Evolutionary conservation across 345 rosid species (phyloP).

Genomic region (Corymbia maculata): DNA sequence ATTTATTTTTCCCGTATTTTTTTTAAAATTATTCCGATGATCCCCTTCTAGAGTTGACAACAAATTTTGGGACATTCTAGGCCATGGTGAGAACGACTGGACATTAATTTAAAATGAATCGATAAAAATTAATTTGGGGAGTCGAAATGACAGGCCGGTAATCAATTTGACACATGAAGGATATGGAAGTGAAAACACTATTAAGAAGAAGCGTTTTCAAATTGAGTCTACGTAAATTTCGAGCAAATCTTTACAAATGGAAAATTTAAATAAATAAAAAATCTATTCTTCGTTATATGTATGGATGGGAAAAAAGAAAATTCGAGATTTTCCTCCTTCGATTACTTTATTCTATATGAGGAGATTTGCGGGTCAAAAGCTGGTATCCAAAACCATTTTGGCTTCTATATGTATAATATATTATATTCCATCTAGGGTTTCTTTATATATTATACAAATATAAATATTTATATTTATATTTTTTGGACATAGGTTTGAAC

Average conservation of each 20-base stretch:
- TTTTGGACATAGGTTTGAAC: not conserved
- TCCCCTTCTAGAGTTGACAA: not conserved
- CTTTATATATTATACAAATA: not conserved
- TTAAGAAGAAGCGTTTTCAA: not conserved
- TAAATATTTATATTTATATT: too few species aligned
- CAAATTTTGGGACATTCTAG: not conserved
- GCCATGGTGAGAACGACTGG: not conserved
- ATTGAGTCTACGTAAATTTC: not conserved
- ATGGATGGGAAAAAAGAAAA: not conserved
- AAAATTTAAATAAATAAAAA: too few species aligned
- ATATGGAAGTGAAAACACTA: too few species aligned
- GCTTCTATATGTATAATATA: not conserved
- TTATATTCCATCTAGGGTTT: not conserved
- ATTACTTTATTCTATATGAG: not conserved
- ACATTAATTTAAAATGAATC: not conserved
- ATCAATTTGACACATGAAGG: too few species aligned
- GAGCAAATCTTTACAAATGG: not conserved
- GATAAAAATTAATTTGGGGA: not conserved
- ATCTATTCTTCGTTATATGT: not conserved
- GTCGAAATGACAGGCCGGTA: not conserved
- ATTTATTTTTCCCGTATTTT: not conserved
- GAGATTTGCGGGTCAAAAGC: not conserved
- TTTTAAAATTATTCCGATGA: not conserved
- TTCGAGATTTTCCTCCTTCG: rapidly evolving
- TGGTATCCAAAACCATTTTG: not conserved